Evolutionary conservation across 768 basidiomycete species (phyloP).

Genomic region (Botryobasidium botryosum): DNA sequence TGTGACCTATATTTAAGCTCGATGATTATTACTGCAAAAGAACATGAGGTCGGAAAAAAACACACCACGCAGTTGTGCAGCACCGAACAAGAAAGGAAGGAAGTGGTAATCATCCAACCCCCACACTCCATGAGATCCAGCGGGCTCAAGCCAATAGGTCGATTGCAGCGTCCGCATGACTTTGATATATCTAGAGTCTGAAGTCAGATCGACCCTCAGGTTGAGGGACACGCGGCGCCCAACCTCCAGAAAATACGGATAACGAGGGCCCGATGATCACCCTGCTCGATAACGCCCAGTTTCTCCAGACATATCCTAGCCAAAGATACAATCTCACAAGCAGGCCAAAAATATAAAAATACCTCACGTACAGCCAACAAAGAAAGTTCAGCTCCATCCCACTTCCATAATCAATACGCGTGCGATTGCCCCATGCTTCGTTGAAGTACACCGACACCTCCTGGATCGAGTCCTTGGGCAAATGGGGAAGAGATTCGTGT

Average conservation of each 20-base stretch:
- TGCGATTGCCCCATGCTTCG: slow-evolving; percentile 82
- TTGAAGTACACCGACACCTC: slow-evolving; percentile 71
- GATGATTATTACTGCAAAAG: too few species aligned
- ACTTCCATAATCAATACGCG: slow-evolving; percentile 95
- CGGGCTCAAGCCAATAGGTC: slow-evolving; percentile 93
- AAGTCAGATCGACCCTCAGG: not conserved
- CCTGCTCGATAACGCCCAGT: slow-evolving; percentile 41
- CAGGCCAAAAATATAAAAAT: not conserved
- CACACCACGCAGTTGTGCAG: slow-evolving; percentile 53
- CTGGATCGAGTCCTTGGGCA: slow-evolving; percentile 38
- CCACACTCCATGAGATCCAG: slow-evolving; percentile 98
- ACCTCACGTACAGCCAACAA: slow-evolving; percentile 71
- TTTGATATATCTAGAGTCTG: slow-evolving; percentile 39
- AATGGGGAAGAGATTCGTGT: slow-evolving; percentile 38
- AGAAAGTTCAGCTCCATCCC: slow-evolving; percentile 98
- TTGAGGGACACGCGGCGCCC: slow-evolving; percentile 10
- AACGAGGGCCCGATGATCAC: slow-evolving; percentile 62
- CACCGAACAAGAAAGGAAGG: slow-evolving; percentile 76
- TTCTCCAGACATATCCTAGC: slow-evolving; percentile 64
- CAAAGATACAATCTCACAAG: not conserved
- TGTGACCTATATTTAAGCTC: slow-evolving; percentile 60
- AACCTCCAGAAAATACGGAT: slow-evolving; percentile 80
- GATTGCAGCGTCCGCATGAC: slow-evolving; percentile 80
- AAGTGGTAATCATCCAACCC: slow-evolving; percentile 96
- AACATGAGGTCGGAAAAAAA: not conserved